A percentile compares a stretch with the other conserved stretches of the same genome.
Evolutionary conservation across 1,139 yeast species (phyloP).

Genomic region (Lodderomyces elongisporus): DNA sequence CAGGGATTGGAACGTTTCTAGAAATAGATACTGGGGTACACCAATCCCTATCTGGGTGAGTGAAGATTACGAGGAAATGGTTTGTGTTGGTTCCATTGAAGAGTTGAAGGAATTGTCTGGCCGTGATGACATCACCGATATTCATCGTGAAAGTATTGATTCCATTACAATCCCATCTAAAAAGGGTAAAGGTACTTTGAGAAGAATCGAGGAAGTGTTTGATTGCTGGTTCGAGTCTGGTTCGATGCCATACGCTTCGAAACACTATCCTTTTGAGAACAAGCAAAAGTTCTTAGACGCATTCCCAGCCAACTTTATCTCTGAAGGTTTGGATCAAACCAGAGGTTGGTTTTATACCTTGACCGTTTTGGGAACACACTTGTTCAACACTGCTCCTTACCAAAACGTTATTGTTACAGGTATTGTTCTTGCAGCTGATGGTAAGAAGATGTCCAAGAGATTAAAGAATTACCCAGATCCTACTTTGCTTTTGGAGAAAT

Average conservation of each 20-base stretch:
- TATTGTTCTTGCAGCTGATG: conserved; percentile 95
- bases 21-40: conserved; percentile 99
- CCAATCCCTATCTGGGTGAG: conserved; percentile 98
- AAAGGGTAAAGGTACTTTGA: conserved; percentile 80
- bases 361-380: conserved; percentile 91
- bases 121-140: conserved; percentile 70
- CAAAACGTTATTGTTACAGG: conserved; percentile 95
- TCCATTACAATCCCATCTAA: conserved; percentile 91
- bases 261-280: conserved; percentile 93
- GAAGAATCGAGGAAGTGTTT: conserved; percentile 93
- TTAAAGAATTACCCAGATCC: conserved; percentile 98
- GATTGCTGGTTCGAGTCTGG: conserved; percentile 99
- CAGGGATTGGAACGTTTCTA: conserved; percentile 97
- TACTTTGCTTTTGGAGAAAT: conserved; percentile 66
- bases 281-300: conserved; percentile 66
- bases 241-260: conserved; percentile 96
- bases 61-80: conserved; percentile 87
- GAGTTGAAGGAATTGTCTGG: conserved; percentile 86
- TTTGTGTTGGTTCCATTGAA: conserved; percentile 86
- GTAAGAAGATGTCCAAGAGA: conserved; percentile 98
- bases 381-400: conserved; percentile 89
- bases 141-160: conserved; percentile 93
- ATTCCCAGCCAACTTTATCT: conserved; percentile 95
- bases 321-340: conserved; percentile 98
- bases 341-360: conserved; percentile 99